Base-by-base conservation (phyloP, 331 rosid genomes). In the Pyracantha coccinea region DNA sequence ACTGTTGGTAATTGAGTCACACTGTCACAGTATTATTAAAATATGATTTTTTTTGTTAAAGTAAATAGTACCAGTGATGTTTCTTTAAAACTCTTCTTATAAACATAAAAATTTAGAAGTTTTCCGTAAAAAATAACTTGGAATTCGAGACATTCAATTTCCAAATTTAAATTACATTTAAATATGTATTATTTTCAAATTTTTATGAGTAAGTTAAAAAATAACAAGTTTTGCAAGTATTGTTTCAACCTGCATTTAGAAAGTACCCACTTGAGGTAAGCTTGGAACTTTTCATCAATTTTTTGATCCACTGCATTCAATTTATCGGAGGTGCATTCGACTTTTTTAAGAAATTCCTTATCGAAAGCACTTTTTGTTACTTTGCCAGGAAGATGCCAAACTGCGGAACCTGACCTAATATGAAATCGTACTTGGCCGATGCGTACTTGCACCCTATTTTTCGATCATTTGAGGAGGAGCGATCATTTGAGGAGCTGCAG, bases 381-480 rank as follows among this genome's bases (percentile, higher is more conserved):
- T 62, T 65, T 11, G 81, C 65, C 90, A 92, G 97, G 99, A 95
- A 81, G 99, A 74, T 97, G 89, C 80, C 82, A 76, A 68, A 77
- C 76, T 38, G 71, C 93, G n/a, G 97, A 95, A 78, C 92, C 99
- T 31, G 82, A 81, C 80, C 71, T 88, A 8, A 90, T 88, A 62
- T 92, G 73, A 81, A 90, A 76, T 92, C 91, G 27, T 92, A 83
- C 85, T 80, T 95, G 64, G 89, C 91, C 0, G 97, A 95, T 68
- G 95, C 99, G 8, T 95, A 95, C 84, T 75, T 95, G 90, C 97
- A 92, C 78, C 97, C 99, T 10, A 95, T 95, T 61, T 95, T 92
- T 88, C 82, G 44, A 60, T 92, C 99, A 44, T 92, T 92, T 24
- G 92, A 89, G 78, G 96, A 82, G 50, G 41, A 35, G 1, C 83